Conservation (phyloP, 441 rosid genomes). For the Gossypium trilobum region DNA sequence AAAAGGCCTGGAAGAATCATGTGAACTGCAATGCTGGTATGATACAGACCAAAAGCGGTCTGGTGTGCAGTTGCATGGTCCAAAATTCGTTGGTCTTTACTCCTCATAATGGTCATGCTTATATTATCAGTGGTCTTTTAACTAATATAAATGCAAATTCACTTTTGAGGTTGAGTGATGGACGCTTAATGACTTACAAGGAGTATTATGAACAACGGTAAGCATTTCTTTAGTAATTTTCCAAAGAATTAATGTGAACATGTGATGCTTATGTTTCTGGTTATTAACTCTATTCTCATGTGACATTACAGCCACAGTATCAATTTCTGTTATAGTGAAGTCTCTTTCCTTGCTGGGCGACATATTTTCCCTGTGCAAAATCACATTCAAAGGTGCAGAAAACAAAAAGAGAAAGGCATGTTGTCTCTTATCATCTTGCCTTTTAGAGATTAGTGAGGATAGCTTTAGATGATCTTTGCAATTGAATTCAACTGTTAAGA, state of each 20-base stretch:
- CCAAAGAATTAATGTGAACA: neutral
- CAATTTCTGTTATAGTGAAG: slow-evolving; percentile 26
- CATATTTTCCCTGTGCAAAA: slow-evolving; percentile 56
- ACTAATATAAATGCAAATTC: slow-evolving; percentile 46
- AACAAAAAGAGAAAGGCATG: slow-evolving; percentile 52
- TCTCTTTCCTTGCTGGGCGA: slow-evolving; percentile 42
- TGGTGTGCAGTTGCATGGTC: slow-evolving; percentile 41
- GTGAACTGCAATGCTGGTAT: slow-evolving; percentile 24
- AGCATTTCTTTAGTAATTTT: slow-evolving; percentile 8
- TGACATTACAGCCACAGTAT: slow-evolving; percentile 48
- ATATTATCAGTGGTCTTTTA: slow-evolving; percentile 42
- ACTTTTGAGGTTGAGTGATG: slow-evolving; percentile 33
- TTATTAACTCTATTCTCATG: neutral
- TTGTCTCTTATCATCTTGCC: neutral
- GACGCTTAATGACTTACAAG: slow-evolving; percentile 35
- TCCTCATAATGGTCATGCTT: slow-evolving; percentile 59
- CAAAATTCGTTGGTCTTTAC: slow-evolving; percentile 62
- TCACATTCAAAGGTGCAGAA: slow-evolving; percentile 30
- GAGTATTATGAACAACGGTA: slow-evolving; percentile 45
- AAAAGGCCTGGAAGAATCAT: slow-evolving; percentile 23
- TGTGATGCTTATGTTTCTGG: neutral
- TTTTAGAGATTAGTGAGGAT: neutral
- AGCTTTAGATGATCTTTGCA: neutral
- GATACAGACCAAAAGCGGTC: slow-evolving; percentile 45
- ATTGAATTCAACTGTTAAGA: too few relatives aligned